Conservation (phyloP, 2,329 filamentous ascomycete genomes). For the Fusarium falciforme region DNA sequence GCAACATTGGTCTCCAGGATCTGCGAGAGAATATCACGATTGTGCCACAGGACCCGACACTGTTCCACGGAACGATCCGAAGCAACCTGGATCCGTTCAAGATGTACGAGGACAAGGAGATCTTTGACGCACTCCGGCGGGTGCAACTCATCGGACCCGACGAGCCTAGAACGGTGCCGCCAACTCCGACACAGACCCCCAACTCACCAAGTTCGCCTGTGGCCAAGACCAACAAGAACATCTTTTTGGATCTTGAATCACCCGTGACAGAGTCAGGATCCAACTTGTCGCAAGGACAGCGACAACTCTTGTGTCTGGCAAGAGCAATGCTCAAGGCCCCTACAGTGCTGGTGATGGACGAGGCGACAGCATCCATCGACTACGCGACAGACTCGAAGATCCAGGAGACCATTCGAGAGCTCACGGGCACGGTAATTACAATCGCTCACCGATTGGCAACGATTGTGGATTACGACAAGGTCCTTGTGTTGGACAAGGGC, state of each 20-base stretch:
- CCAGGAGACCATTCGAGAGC: constrained; percentile 93
- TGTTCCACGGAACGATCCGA: constrained; percentile 92
- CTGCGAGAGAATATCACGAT: constrained; percentile 95
- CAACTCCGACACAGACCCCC: constrained; percentile 42
- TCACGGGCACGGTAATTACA: constrained; percentile 93
- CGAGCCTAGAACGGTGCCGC: constrained; percentile 52
- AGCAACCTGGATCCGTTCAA: constrained; percentile 94
- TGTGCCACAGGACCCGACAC: constrained; percentile 94
- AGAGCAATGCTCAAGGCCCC: constrained; percentile 92
- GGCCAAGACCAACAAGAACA: constrained; percentile 84
- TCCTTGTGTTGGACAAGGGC: constrained; percentile 92
- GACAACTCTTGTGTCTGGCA: constrained; percentile 93
- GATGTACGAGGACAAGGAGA: constrained; percentile 88
- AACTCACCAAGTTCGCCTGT: constrained; percentile 47
- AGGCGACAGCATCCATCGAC: constrained; percentile 97
- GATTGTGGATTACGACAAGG: constrained; percentile 98
- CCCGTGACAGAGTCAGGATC: constrained; percentile 89
- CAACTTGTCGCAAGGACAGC: constrained; percentile 95
- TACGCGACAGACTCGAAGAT: constrained; percentile 97
- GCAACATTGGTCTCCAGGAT: constrained; percentile 90
- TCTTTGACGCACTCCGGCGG: constrained; percentile 85
- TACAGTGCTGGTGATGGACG: constrained; percentile 98
- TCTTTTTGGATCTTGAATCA: constrained; percentile 89
- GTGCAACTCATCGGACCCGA: constrained; percentile 85
- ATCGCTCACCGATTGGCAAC: constrained; percentile 96